These are phyloP conservation scores for Quercus aquifolioides DNA, from an alignment of 306 rosid species.

Conservation along the genomic window DNA sequence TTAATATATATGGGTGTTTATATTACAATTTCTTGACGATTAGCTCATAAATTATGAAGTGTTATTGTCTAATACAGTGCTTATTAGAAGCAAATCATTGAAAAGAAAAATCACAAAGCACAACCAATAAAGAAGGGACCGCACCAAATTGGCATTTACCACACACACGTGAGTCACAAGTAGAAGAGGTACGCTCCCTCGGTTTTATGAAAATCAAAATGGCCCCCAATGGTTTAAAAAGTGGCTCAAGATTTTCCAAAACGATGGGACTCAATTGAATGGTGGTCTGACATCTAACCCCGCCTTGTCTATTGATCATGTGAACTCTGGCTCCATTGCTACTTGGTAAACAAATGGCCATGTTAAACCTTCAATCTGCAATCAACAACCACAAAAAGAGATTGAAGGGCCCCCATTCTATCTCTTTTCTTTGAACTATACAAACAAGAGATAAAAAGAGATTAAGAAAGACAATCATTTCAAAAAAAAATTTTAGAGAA, in stretches of 20 bases:
- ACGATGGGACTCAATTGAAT: background rate
- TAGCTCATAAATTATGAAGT: background rate
- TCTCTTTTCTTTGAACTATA: no score
- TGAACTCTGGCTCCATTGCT: background rate
- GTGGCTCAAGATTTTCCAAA: background rate
- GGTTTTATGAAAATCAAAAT: background rate
- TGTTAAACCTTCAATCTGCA: background rate
- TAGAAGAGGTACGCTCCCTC: background rate
- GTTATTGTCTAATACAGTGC: no score
- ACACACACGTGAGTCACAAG: conserved; percentile 29
- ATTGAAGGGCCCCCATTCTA: no score
- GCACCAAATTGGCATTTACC: conserved; percentile 17
- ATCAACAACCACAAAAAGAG: background rate
- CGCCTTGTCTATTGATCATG: background rate
- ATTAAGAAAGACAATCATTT: no score
- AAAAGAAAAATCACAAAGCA: background rate
- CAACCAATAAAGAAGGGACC: background rate
- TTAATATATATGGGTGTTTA: background rate
- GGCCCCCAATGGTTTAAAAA: background rate
- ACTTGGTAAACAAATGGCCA: background rate
- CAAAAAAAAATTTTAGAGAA: no score
- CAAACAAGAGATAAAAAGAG: no score
- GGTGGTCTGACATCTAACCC: background rate
- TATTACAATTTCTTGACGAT: background rate
- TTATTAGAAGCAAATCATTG: no score